Conservation (phyloP, 148 eudicot genomes). For the Fagopyrum esculentum region DNA sequence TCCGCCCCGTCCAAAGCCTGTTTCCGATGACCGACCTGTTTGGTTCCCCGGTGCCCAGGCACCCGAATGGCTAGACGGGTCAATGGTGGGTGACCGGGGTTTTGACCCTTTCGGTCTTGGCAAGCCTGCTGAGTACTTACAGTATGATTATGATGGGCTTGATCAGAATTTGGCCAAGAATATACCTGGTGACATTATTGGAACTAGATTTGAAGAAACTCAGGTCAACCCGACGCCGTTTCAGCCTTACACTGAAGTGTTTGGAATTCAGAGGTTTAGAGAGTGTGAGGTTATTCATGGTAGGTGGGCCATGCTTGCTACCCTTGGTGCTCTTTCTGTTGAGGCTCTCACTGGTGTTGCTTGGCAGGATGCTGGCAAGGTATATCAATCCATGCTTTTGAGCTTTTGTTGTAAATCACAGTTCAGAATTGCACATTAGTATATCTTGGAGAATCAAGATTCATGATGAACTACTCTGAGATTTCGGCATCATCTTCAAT, state of each 20-base stretch:
- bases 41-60: slow-evolving; percentile 86
- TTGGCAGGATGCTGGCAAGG: slow-evolving; percentile 99
- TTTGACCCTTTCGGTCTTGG: slow-evolving; percentile 89
- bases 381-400: no score
- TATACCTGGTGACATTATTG: slow-evolving; percentile 57
- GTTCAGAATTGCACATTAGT: background rate
- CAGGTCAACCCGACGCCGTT: slow-evolving; percentile 74
- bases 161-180: slow-evolving; percentile 94
- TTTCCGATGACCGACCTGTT: slow-evolving; percentile 42
- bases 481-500: no score
- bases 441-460: no score
- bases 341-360: slow-evolving; percentile 90
- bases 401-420: background rate
- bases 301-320: slow-evolving; percentile 91
- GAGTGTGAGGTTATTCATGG: slow-evolving; percentile 93
- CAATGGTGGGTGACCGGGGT: slow-evolving; percentile 71
- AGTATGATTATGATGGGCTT: slow-evolving; percentile 63
- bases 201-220: slow-evolving; percentile 52
- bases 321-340: slow-evolving; percentile 77
- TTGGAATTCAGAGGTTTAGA: slow-evolving; percentile 83
- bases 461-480: no score
- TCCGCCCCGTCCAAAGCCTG: background rate
- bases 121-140: slow-evolving; percentile 87
- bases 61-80: slow-evolving; percentile 74
- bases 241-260: slow-evolving; percentile 85